phyloP scores from a whole-genome alignment of 306 rosid genomes.

The Gleditsia sinensis region DNA sequence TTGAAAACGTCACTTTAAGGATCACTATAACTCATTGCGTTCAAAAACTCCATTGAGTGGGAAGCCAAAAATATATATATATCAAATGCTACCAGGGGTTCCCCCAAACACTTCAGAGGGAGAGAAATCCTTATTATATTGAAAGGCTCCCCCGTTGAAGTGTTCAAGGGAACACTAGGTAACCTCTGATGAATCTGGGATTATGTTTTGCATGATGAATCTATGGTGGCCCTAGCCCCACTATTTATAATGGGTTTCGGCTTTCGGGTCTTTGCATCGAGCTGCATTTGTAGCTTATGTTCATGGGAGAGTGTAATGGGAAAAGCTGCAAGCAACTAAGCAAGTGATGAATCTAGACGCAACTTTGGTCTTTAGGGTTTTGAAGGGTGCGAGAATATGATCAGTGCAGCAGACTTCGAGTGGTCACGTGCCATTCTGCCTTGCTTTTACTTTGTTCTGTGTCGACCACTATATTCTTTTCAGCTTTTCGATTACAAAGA shows the following conservation, averaged over 20 bases:
- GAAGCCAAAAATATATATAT: background rate
- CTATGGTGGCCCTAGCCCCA: background rate
- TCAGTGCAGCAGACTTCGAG: background rate
- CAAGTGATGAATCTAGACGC: conserved; percentile 45
- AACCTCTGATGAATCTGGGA: background rate
- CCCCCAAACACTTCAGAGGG: conserved; percentile 17
- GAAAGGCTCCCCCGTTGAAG: background rate
- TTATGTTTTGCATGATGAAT: background rate
- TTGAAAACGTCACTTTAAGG: no score
- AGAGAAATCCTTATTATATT: background rate
- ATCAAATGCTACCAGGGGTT: conserved; percentile 11
- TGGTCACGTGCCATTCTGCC: conserved; percentile 2
- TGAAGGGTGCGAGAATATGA: background rate
- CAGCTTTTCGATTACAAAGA: background rate
- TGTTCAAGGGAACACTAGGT: conserved; percentile 19
- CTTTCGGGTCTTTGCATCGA: background rate
- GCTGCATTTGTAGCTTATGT: background rate
- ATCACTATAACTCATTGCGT: no score
- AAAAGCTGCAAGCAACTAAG: background rate
- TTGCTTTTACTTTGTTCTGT: no score
- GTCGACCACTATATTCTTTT: no score
- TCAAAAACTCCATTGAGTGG: no score
- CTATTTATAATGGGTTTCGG: background rate
- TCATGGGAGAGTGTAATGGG: background rate
- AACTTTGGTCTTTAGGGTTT: conserved; percentile 3